Evolutionary conservation across 2,329 filamentous ascomycete genomes (phyloP).

Genomic region (Fusarium coffeatum): DNA sequence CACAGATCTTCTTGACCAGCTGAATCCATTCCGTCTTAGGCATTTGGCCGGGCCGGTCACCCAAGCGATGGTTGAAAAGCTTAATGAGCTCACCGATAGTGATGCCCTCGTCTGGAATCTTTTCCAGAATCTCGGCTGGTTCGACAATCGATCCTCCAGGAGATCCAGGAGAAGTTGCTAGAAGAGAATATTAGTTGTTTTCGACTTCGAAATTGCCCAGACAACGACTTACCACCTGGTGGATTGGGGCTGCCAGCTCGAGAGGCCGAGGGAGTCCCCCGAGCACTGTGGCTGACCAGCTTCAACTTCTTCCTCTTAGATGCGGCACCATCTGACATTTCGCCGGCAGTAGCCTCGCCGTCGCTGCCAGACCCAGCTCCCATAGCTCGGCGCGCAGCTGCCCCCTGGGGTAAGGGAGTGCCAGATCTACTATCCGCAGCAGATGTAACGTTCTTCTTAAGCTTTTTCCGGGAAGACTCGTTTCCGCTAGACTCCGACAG

Average conservation of each 20-base stretch:
- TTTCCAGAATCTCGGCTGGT: conserved; percentile 65
- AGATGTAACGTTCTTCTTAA: conserved; percentile 70
- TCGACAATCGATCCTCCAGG: conserved; percentile 55
- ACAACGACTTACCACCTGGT: conserved; percentile 52
- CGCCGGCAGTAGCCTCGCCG: conserved; percentile 76
- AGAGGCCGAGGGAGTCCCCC: conserved; percentile 68
- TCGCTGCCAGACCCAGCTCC: conserved; percentile 75
- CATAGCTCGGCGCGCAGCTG: conserved; percentile 54
- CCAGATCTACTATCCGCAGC: conserved; percentile 65
- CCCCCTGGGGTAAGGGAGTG: conserved; percentile 62
- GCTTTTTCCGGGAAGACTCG: conserved; percentile 83
- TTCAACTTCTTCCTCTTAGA: conserved; percentile 68
- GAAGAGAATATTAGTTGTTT: conserved; percentile 19
- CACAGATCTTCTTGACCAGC: conserved; percentile 66
- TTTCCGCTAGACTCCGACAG: conserved; percentile 92
- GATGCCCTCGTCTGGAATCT: conserved; percentile 66
- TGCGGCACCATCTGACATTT: conserved; percentile 68
- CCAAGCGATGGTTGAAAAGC: conserved; percentile 65
- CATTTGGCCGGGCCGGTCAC: conserved; percentile 63
- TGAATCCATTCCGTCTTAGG: conserved; percentile 67
- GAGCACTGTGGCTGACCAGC: conserved; percentile 60
- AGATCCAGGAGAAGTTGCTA: conserved; percentile 52
- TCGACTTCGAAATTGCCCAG: not conserved
- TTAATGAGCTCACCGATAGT: conserved; percentile 65
- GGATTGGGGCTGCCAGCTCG: conserved; percentile 71